phyloP scores from a whole-genome alignment of 169 alveolate species.

The Perkinsus marinus region DNA sequence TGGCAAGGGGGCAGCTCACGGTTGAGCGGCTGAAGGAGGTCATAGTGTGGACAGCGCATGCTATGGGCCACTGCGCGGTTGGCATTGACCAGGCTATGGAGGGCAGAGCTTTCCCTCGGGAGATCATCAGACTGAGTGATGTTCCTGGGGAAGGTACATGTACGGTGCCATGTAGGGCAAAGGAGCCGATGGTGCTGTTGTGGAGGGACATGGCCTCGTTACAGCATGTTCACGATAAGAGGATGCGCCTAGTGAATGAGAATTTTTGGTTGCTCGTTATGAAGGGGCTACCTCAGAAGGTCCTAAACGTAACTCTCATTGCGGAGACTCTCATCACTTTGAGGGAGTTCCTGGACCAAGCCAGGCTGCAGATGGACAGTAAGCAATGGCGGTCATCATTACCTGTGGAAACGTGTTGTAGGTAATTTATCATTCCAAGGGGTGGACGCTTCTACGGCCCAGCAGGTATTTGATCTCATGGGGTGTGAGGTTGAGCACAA shows the following conservation, averaged over 20 bases:
- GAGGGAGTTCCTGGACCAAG: neutral
- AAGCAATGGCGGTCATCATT: neutral
- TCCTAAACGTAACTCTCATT: neutral
- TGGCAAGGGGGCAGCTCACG: neutral
- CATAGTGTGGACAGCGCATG: neutral
- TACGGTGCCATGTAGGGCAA: neutral
- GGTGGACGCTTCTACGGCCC: neutral
- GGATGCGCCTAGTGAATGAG: neutral
- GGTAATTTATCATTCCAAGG: neutral
- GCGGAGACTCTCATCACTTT: neutral
- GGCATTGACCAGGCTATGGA: neutral
- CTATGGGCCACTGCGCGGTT: neutral
- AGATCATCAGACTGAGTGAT: neutral
- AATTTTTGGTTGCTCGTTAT: neutral
- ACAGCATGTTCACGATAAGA: neutral
- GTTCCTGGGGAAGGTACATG: neutral
- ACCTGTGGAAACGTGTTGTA: neutral
- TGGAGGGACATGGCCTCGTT: neutral
- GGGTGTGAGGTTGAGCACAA: neutral
- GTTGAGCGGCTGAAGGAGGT: neutral
- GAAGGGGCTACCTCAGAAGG: neutral
- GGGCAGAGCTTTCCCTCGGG: neutral
- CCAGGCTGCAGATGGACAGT: neutral
- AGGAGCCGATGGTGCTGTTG: neutral
- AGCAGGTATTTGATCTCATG: constrained; percentile 1